These are phyloP conservation scores for Parmales sp. DNA, from an alignment of 108 stramenopile species.

Conservation along the genomic window DNA sequence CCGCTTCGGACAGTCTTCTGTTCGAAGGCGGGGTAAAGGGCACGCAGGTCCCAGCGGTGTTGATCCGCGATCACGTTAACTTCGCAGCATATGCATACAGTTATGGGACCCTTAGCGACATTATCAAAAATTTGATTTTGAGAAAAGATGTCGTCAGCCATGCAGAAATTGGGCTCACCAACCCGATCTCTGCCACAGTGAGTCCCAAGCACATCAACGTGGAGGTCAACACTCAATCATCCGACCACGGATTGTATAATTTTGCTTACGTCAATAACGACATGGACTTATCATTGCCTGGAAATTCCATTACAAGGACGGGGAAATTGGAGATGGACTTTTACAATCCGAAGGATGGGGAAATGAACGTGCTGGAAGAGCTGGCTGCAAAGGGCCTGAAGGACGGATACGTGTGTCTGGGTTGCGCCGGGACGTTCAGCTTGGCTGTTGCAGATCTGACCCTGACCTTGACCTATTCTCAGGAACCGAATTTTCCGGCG, in stretches of 20 bases:
- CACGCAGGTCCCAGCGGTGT: not conserved
- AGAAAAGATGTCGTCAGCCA: not conserved
- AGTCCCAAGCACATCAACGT: not conserved
- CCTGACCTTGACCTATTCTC: not conserved
- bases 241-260: not conserved
- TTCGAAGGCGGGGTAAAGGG: not conserved
- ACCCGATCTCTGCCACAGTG: not conserved
- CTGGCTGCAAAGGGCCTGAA: not conserved
- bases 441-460: not conserved
- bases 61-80: not conserved
- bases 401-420: not conserved
- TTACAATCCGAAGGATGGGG: not conserved
- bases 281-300: not conserved
- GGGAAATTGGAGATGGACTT: not conserved
- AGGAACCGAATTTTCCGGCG: not conserved
- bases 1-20: not conserved
- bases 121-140: not conserved
- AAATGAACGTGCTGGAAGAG: not conserved
- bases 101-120: not conserved
- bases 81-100: not conserved
- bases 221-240: not conserved
- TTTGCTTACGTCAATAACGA: not conserved
- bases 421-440: not conserved
- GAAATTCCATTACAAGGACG: not conserved
- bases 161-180: not conserved